Conservation (phyloP, 192 early-diverging fungal species). For the Gaertneriomyces semiglobifer region DNA sequence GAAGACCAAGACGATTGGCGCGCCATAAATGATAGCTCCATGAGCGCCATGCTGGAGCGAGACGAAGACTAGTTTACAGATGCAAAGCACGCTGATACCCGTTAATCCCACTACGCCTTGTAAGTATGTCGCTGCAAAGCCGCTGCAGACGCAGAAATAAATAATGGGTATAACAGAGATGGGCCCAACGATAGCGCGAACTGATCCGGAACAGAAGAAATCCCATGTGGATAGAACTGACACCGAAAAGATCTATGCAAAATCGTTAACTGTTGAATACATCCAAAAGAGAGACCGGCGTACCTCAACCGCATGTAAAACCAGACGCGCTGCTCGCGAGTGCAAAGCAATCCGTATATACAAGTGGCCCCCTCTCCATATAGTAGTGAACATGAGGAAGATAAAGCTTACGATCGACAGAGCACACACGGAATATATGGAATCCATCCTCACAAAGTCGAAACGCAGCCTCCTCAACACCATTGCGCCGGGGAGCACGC, state of each 20-base stretch:
- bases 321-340: slow-evolving; percentile 3
- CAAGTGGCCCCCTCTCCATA: slow-evolving; percentile 18
- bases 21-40: slow-evolving; percentile 13
- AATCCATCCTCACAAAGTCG: neutral
- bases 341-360: slow-evolving; percentile 20
- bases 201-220: slow-evolving; percentile 5
- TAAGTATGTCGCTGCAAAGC: slow-evolving; percentile 19
- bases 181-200: slow-evolving; percentile 7
- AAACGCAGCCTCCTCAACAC: neutral
- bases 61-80: slow-evolving; percentile 8
- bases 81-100: neutral
- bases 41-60: neutral
- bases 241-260: slow-evolving; percentile 12
- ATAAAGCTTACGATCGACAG: neutral
- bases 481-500: neutral
- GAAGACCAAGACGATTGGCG: slow-evolving; percentile 14
- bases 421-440: neutral
- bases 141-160: slow-evolving; percentile 20
- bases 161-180: slow-evolving; percentile 10
- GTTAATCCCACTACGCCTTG: slow-evolving; percentile 15
- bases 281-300: neutral
- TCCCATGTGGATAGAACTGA: slow-evolving; percentile 15
- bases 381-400: slow-evolving; percentile 11
- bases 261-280: neutral
- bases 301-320: slow-evolving; percentile 16